Conservation (phyloP, 139 green algal genomes). For the Asterochloris sp. region DNA sequence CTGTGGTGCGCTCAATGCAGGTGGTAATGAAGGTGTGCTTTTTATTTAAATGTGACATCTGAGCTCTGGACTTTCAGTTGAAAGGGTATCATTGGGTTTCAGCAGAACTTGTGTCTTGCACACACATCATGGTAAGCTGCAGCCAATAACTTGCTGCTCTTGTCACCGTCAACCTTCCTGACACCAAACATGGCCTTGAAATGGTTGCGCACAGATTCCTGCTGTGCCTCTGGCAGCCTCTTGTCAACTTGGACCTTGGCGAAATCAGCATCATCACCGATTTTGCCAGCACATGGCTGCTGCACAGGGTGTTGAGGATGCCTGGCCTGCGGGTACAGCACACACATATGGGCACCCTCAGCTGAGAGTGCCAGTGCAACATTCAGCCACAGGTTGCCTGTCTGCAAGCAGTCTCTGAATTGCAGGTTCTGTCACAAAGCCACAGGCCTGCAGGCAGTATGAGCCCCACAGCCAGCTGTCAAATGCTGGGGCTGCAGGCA, state of each 20-base stretch:
- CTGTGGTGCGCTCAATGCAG: too few species aligned
- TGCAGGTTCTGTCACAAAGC: not conserved
- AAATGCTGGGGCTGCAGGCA: not conserved
- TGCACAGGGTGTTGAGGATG: not conserved
- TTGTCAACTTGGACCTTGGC: slow-evolving; percentile 33
- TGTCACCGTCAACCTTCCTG: not conserved
- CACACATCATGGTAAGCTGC: slow-evolving; percentile 28
- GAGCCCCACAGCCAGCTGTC: not conserved
- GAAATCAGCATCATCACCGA: slow-evolving; percentile 36
- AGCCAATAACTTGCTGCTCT: slow-evolving; percentile 12
- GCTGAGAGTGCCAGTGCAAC: not conserved
- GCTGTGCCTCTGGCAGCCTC: slow-evolving; percentile 19
- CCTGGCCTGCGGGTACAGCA: not conserved
- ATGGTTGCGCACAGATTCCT: slow-evolving; percentile 13
- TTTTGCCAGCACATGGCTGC: slow-evolving; percentile 39
- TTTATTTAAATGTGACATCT: too few species aligned
- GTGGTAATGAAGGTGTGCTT: too few species aligned
- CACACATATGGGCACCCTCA: not conserved
- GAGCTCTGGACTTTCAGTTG: too few species aligned
- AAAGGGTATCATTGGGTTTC: too few species aligned
- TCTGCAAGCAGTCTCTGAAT: not conserved
- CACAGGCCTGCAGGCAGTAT: not conserved
- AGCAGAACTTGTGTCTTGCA: too few species aligned
- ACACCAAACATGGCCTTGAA: slow-evolving; percentile 27
- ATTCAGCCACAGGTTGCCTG: not conserved